Evolutionary conservation across 768 basidiomycete species (phyloP), one percentile per base, ranked within the genome.

Genomic region (Lactarius hatsudake): DNA sequence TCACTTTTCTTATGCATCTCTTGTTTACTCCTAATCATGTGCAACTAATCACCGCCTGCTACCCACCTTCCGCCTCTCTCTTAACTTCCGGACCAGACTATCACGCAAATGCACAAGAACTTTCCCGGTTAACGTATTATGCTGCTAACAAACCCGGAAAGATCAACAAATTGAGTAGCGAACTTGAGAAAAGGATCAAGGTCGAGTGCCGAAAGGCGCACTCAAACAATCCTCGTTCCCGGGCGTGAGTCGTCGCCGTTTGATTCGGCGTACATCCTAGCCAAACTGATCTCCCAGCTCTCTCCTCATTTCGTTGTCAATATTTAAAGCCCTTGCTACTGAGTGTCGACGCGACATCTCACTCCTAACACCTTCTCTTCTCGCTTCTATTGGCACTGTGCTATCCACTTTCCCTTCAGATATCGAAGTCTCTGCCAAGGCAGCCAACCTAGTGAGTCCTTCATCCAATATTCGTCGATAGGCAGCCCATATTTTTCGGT

Each of bases 291-390:
- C 26, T 32, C 12, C 0, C 68, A 94, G 92, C 20, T 84, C 86
- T 30, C 85, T 97, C 40, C 82, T 96, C 36, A 88, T 96, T 63
- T 90, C 94, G 2, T 82, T 97, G 57, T 83, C 89, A 28, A 91
- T 96, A 66, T 83, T 94, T 72, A 87, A 88, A 66, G 83, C 93
- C 28, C 80, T 97, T 59, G 88, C 92, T 6, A 87, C 87, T 59
- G 95, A 96, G 80, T 97, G 95, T 75, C 85, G 91, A 67, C 84
- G 88, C 61, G 93, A 95, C 75, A 86, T 94, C 54, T 82, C 87
- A 34, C 84, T 93, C 48, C 80, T 94, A 63, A 88, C 92, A 0
- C 81, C 87, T 1, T 82, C 87, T 7, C 81, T 95, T 32, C 79
- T 93, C 58, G 79, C 86, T 18, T 87, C 87, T 32, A 81, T 93